Evolutionary conservation across 2,329 filamentous ascomycete genomes (phyloP), one percentile per base, ranked within the genome.

Genomic region (Chrysosporium queenslandicum): DNA sequence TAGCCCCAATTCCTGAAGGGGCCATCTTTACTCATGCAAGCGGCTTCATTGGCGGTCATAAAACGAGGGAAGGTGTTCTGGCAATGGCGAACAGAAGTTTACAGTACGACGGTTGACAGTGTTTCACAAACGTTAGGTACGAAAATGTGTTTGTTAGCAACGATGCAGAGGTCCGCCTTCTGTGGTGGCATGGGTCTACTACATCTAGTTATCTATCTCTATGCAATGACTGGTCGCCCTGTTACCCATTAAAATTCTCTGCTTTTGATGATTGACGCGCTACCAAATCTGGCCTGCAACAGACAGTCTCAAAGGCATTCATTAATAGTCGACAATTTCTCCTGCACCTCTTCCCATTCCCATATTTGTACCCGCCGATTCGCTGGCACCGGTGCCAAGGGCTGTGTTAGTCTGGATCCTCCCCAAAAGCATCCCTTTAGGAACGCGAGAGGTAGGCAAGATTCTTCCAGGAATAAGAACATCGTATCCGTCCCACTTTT

Each of bases 41-140:
- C 50, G 92, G 92, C 25, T 98, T 98, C 72, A 97, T 97, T 64
- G 92, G 92, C 16, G 92, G 92, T 2, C 94, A 96, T 71, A 85
- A 86, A 76, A 94, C 86, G 0, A 92, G 86, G 63, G 87, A 94
- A 56, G 92, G 92, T 27, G 90, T 82, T 23, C 78, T 87, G 66
- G 81, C 82, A 53, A 94, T 97, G 88, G 89, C 90, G 49, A 60
- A 64, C 39, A 64, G 66, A 53, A 66, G 69, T 46, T 56, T 73
- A 55, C 37, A 46, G 21, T 42, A 41, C n/a, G 27, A 7, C 9
- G 46, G 12, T 2, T 42, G 25, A 16, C 16, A 25, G 20, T 16
- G 11, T n/a, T 27, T 23, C 12, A 12, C 21, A 23, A 12, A 4
- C 4, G 8, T 12, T 36, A 11, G 14, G n/a, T n/a, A 12, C 32